Evolutionary conservation across 768 basidiomycete species (phyloP).

Genomic region (Russula dissimulans): DNA sequence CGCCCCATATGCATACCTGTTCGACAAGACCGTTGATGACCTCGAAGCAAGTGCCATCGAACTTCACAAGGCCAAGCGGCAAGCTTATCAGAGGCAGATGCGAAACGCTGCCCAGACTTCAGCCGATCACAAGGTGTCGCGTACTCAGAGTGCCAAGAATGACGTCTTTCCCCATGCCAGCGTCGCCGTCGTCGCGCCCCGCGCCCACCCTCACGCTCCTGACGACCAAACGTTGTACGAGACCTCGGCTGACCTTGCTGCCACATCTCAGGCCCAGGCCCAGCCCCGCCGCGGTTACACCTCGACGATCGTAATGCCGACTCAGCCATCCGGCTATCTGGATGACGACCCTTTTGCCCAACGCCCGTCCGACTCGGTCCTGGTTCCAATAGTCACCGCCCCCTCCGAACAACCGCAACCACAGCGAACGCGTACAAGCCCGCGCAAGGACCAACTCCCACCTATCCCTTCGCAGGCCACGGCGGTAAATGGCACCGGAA

Average conservation of each 20-base stretch:
- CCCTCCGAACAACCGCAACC: slow-evolving; percentile 17
- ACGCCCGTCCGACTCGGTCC: slow-evolving; percentile 21
- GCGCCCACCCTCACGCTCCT: slow-evolving; percentile 41
- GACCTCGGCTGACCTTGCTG: slow-evolving; percentile 52
- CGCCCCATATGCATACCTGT: slow-evolving; percentile 48
- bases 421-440: slow-evolving; percentile 2
- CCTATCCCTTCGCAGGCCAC: not conserved
- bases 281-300: slow-evolving; percentile 27
- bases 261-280: slow-evolving; percentile 25
- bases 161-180: slow-evolving; percentile 33
- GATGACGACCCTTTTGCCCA: slow-evolving; percentile 69
- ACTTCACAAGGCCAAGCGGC: slow-evolving; percentile 74
- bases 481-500: slow-evolving; percentile 28
- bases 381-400: slow-evolving; percentile 28
- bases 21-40: slow-evolving; percentile 65
- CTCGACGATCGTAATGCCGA: slow-evolving; percentile 33
- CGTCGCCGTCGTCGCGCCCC: slow-evolving; percentile 25
- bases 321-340: slow-evolving; percentile 35
- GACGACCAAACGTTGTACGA: slow-evolving; percentile 43
- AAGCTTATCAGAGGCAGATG: slow-evolving; percentile 78
- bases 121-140: slow-evolving; percentile 28
- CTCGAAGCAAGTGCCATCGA: slow-evolving; percentile 76
- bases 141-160: slow-evolving; percentile 49
- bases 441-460: slow-evolving; percentile 14
- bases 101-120: slow-evolving; percentile 37